These are phyloP conservation scores for Baorangia bicolor DNA, from an alignment of 768 basidiomycete genomes.

Conservation along the genomic window DNA sequence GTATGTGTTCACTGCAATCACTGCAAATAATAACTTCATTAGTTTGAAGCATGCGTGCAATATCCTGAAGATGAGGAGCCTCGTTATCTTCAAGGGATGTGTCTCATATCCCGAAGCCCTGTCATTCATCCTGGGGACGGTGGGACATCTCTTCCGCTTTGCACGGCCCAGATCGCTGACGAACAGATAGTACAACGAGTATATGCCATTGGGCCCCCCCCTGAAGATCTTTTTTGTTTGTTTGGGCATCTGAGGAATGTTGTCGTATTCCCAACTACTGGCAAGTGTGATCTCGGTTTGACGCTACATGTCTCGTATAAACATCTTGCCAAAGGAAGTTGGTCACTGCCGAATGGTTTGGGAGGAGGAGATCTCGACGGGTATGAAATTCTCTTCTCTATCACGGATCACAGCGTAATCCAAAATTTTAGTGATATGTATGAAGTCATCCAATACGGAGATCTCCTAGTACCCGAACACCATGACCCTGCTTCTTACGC, in stretches of 20 bases:
- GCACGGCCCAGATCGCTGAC: background rate
- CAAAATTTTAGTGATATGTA: slow-evolving; percentile 53
- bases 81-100: slow-evolving; percentile 57
- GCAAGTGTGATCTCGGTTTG: slow-evolving; percentile 34
- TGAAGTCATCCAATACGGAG: slow-evolving; percentile 54
- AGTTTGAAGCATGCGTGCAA: slow-evolving; percentile 55
- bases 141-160: slow-evolving; percentile 22
- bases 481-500: slow-evolving; percentile 54
- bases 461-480: slow-evolving; percentile 53
- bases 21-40: background rate
- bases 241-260: slow-evolving; percentile 66
- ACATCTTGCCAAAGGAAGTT: slow-evolving; percentile 40
- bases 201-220: slow-evolving; percentile 69
- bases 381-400: slow-evolving; percentile 32
- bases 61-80: slow-evolving; percentile 47
- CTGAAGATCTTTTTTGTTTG: slow-evolving; percentile 50
- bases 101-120: slow-evolving; percentile 69
- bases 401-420: background rate
- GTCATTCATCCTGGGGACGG: slow-evolving; percentile 77
- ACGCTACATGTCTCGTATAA: background rate
- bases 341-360: slow-evolving; percentile 67
- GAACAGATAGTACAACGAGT: slow-evolving; percentile 59
- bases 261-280: slow-evolving; percentile 66
- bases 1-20: slow-evolving; percentile 35
- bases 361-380: slow-evolving; percentile 83